A percentile compares a stretch with the other conserved stretches of the same genome.
These are phyloP conservation scores for Podila minutissima DNA, from an alignment of 192 early-diverging fungal species.

Conservation along the genomic window DNA sequence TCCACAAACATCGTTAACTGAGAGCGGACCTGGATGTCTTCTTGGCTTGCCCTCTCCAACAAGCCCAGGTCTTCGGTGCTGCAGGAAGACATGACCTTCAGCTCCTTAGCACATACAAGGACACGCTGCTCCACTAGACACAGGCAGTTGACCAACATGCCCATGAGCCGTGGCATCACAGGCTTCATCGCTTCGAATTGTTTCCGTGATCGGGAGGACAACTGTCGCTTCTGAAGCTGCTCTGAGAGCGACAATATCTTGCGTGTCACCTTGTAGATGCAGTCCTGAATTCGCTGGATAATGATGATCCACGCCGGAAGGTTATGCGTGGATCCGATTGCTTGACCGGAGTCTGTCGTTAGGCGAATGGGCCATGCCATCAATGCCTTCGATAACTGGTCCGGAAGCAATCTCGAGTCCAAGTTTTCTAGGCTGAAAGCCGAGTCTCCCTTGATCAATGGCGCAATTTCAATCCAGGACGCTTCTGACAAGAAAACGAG, in stretches of 20 bases:
- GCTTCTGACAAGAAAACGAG: neutral
- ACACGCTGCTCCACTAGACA: constrained; percentile 17
- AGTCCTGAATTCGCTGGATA: constrained; percentile 14
- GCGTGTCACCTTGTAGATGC: constrained; percentile 12
- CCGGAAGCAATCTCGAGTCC: neutral
- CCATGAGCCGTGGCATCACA: constrained; percentile 20
- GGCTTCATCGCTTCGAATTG: constrained; percentile 32
- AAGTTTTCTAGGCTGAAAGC: too few relatives aligned
- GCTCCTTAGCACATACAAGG: neutral
- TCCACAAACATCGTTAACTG: constrained; percentile 36
- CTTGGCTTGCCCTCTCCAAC: constrained; percentile 9
- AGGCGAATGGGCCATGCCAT: too few relatives aligned
- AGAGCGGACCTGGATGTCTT: constrained; percentile 18
- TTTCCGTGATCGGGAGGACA: constrained; percentile 35
- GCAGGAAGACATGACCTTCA: too few relatives aligned
- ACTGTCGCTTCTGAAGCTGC: constrained; percentile 13
- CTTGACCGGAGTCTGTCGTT: too few relatives aligned
- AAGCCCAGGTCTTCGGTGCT: too few relatives aligned
- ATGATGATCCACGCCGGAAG: constrained; percentile 36
- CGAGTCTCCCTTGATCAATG: too few relatives aligned
- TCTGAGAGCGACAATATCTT: constrained; percentile 18
- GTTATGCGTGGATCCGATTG: constrained; percentile 2
- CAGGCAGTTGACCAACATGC: constrained; percentile 27
- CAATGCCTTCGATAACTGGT: neutral
- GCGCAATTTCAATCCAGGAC: neutral